phyloP scores from a whole-genome alignment of 805 yeast genomes.

The Cyberlindnera meyerae region DNA sequence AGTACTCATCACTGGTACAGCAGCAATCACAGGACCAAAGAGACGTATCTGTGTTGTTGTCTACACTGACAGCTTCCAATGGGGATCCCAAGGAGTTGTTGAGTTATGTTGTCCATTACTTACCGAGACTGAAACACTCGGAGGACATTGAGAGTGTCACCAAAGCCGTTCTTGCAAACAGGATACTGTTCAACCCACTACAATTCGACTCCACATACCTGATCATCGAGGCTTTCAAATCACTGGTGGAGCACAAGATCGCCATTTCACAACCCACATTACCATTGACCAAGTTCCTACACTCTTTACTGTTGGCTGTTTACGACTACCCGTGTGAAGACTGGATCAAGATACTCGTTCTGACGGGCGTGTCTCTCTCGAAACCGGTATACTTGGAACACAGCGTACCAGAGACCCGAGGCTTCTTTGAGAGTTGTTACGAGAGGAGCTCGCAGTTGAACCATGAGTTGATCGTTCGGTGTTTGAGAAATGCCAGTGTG shows the following conservation, averaged over 20 bases:
- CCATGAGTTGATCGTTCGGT: slow-evolving; percentile 21
- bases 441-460: slow-evolving; percentile 27
- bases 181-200: slow-evolving; percentile 27
- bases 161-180: slow-evolving; percentile 36
- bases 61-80: slow-evolving; percentile 10
- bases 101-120: slow-evolving; percentile 39
- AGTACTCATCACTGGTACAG: no score
- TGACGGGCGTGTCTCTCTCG: slow-evolving; percentile 38
- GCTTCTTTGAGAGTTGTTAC: slow-evolving; percentile 37
- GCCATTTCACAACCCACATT: slow-evolving; percentile 41
- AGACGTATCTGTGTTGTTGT: slow-evolving; percentile 27
- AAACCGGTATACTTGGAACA: slow-evolving; percentile 30
- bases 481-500: slow-evolving; percentile 8
- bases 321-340: slow-evolving; percentile 29
- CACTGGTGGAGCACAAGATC: slow-evolving; percentile 40
- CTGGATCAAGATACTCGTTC: slow-evolving; percentile 42
- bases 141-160: slow-evolving; percentile 36
- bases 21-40: slow-evolving; percentile 15
- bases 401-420: slow-evolving; percentile 26
- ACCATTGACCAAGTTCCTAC: slow-evolving; percentile 35
- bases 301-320: slow-evolving; percentile 30
- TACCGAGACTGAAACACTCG: slow-evolving; percentile 41
- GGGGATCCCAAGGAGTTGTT: slow-evolving; percentile 19
- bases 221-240: slow-evolving; percentile 44
- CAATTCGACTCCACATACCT: slow-evolving; percentile 28